Evolutionary conservation across 2,329 filamentous ascomycete genomes (phyloP), one percentile per base, ranked within the genome.

Genomic region (Cordyceps militaris): DNA sequence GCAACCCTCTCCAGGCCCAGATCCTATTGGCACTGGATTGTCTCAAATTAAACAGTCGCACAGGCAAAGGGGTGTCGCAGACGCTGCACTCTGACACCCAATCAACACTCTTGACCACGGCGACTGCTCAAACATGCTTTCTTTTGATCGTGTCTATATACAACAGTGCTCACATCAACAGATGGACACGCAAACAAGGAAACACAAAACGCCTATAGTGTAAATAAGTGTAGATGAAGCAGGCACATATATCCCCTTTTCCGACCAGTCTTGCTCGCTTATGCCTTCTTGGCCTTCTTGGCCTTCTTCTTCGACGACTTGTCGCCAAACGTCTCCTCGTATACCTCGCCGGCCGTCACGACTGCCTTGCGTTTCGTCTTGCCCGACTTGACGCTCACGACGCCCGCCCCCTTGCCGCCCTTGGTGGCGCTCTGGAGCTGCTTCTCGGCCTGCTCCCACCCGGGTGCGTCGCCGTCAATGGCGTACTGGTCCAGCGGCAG

Each of bases 331-430:
- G 74, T 79, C 66, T 85, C 77, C 55, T 85, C 83, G 64, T 85
- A 86, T 16, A 86, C 79, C 65, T 87, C 84, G 23, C 75, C 76
- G 4, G 82, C 84, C 16, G 80, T 82, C 59, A 71, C 34, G 9
- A 74, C 77, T 0, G 83, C 88, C 74, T 95, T 95, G 65, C 90
- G 79, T 79, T 94, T 93, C 62, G 70, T 64, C 73, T 91, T 90
- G 59, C 77, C 77, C n/a, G 85, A 83, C 78, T 92, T 94, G 57
- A 97, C 84, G 68, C 88, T 92, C 28, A 97, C 90, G 0, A 85
- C 87, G 16, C 79, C 43, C 13, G 23, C 78, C 49, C 77, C 75
- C 52, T 80, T 78, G 10, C 82, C 82, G 26, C 74, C 78, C 70
- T 81, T 80, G 42, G 76, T 66, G 2, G 81, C 80, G 57, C 70